These are phyloP conservation scores for Rehmannia glutinosa DNA, from an alignment of 257 asterid species.

Conservation along the genomic window DNA sequence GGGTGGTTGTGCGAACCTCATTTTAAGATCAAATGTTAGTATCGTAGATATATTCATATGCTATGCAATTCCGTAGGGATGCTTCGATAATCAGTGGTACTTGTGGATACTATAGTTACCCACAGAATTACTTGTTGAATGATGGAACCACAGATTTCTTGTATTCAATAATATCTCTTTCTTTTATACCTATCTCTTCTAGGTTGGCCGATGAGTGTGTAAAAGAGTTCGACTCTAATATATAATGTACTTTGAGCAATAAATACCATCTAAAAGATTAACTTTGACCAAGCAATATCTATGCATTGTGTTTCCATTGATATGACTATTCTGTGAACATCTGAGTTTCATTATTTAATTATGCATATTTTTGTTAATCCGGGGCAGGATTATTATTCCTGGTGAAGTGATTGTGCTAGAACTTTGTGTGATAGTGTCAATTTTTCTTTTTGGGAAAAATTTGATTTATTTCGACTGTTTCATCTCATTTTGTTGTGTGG, in stretches of 20 bases:
- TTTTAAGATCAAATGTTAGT: background rate
- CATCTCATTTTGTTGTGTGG: background rate
- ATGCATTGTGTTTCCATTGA: too few relatives aligned
- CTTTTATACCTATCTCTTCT: background rate
- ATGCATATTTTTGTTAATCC: background rate
- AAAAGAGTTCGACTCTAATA: background rate
- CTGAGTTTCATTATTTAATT: background rate
- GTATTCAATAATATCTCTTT: background rate
- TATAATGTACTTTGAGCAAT: background rate
- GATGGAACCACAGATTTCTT: background rate
- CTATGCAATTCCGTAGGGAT: background rate
- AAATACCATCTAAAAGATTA: background rate
- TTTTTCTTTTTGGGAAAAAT: background rate
- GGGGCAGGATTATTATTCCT: background rate
- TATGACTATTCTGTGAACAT: background rate
- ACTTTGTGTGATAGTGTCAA: background rate
- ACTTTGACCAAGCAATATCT: slow-evolving; percentile 3
- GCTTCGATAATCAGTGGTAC: background rate
- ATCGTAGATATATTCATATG: background rate
- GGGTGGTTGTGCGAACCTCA: background rate
- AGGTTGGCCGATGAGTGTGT: background rate
- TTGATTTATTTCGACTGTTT: slow-evolving; percentile 1
- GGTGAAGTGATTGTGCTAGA: background rate
- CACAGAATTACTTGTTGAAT: background rate
- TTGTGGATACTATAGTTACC: background rate